These are phyloP conservation scores for Aspergillus sp. DNA, from an alignment of 2,329 filamentous ascomycete species.

Conservation along the genomic window DNA sequence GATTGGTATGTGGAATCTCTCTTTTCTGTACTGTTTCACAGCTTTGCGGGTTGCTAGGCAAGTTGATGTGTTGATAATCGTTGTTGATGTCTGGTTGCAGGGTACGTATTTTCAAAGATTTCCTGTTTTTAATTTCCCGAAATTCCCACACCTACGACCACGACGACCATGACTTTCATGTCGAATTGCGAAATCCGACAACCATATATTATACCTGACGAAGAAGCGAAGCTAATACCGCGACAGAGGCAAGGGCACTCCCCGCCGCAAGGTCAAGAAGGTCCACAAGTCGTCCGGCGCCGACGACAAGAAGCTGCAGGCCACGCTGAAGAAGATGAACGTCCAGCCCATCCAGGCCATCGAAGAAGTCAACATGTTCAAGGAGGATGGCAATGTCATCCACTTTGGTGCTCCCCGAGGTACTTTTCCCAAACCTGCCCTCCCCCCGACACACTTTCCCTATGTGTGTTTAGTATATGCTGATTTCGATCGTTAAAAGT, in stretches of 20 bases:
- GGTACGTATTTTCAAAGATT: too few relatives aligned
- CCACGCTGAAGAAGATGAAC: slow-evolving; percentile 97
- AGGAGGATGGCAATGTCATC: slow-evolving; percentile 98
- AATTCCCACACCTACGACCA: background rate
- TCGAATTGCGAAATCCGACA: background rate
- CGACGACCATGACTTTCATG: background rate
- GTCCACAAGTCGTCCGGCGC: slow-evolving; percentile 83
- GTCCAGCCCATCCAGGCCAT: slow-evolving; percentile 99
- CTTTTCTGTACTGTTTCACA: background rate
- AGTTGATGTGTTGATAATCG: background rate
- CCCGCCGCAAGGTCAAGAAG: slow-evolving; percentile 97
- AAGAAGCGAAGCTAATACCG: slow-evolving; percentile 13
- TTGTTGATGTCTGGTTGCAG: slow-evolving; percentile 1
- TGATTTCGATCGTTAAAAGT: slow-evolving; percentile 47
- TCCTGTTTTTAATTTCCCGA: background rate
- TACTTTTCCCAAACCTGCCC: slow-evolving; percentile 41
- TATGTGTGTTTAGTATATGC: slow-evolving; percentile 1
- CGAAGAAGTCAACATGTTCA: slow-evolving; percentile 99
- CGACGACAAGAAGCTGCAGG: slow-evolving; percentile 99
- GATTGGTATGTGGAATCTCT: slow-evolving; percentile 55
- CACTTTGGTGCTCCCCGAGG: slow-evolving; percentile 98
- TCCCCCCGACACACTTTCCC: background rate
- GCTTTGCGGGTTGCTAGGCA: too few relatives aligned
- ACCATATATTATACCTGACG: background rate
- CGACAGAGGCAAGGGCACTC: slow-evolving; percentile 87